Percentiles rank a stretch among this genome's conserved stretches.
phyloP scores from a whole-genome alignment of 2,329 filamentous ascomycete genomes.

The Colletotrichum shisoi region DNA sequence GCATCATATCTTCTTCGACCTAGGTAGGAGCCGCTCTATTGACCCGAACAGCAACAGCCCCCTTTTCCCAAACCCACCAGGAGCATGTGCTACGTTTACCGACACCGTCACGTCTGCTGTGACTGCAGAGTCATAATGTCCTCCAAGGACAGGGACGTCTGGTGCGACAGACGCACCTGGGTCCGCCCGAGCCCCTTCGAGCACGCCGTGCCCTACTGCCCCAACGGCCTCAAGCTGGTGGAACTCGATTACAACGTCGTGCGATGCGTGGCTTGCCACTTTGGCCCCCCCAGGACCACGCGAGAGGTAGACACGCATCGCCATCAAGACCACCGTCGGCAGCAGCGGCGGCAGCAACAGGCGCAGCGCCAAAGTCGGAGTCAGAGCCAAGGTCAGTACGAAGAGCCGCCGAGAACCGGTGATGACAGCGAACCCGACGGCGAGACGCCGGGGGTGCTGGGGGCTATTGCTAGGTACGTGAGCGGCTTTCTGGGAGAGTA shows the following conservation, averaged over 20 bases:
- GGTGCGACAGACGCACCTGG: conserved; percentile 1
- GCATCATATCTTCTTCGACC: background rate
- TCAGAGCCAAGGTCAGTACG: background rate
- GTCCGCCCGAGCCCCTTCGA: background rate
- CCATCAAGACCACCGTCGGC: background rate
- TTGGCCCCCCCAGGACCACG: background rate
- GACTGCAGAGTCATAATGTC: background rate
- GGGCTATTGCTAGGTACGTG: background rate
- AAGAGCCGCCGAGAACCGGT: background rate
- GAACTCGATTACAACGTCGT: background rate
- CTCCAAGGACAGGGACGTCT: background rate
- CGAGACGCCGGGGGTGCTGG: background rate
- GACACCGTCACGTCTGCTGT: conserved; percentile 5
- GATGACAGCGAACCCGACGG: background rate
- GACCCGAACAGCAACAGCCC: background rate
- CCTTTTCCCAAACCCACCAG: too few species aligned
- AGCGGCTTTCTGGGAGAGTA: background rate
- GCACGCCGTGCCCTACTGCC: background rate
- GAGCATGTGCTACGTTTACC: conserved; percentile 2
- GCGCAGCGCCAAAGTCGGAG: background rate
- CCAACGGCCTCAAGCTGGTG: background rate
- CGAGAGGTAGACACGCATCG: background rate
- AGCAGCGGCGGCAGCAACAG: background rate
- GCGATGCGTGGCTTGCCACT: background rate
- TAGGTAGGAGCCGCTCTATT: too few species aligned